Conservation (phyloP, 805 yeast genomes). For the Cyberlindnera petersonii region DNA sequence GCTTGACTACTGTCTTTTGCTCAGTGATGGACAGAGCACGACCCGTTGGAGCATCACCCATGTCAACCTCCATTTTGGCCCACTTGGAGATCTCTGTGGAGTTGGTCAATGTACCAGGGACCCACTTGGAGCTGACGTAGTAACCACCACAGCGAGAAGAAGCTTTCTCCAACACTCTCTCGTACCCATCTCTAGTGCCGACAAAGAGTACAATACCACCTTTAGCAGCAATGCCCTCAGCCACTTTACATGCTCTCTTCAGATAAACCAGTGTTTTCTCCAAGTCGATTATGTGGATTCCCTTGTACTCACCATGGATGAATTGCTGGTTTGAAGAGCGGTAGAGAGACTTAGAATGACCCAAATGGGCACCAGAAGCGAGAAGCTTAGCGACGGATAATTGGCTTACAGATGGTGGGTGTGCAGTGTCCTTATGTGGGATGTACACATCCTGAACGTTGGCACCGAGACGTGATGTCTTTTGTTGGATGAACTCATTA, state of each 20-base stretch:
- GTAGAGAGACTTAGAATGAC: constrained; percentile 79
- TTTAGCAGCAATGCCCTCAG: constrained; percentile 71
- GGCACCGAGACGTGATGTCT: constrained; percentile 61
- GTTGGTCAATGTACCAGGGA: constrained; percentile 92
- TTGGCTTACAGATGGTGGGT: constrained; percentile 55
- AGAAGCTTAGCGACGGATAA: constrained; percentile 65
- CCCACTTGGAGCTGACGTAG: constrained; percentile 83
- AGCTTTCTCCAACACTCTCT: constrained; percentile 69
- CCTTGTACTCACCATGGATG: constrained; percentile 83
- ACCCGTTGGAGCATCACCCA: constrained; percentile 63
- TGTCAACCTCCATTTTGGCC: constrained; percentile 73
- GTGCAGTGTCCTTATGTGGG: constrained; percentile 62
- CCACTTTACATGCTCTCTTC: constrained; percentile 80
- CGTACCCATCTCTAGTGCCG: constrained; percentile 80
- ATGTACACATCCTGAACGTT: constrained; percentile 54
- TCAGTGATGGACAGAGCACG: constrained; percentile 51
- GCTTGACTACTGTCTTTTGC: constrained; percentile 59
- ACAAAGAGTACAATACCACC: constrained; percentile 86
- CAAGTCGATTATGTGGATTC: constrained; percentile 86
- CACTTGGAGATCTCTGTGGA: constrained; percentile 60
- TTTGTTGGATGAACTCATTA: constrained; percentile 56
- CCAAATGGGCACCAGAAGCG: constrained; percentile 93
- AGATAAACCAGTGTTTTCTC: constrained; percentile 75
- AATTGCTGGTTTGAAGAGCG: constrained; percentile 82
- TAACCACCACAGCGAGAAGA: constrained; percentile 75